These are phyloP conservation scores for Podospora sp. DNA, from an alignment of 495 filamentous ascomycete species.

Conservation along the genomic window DNA sequence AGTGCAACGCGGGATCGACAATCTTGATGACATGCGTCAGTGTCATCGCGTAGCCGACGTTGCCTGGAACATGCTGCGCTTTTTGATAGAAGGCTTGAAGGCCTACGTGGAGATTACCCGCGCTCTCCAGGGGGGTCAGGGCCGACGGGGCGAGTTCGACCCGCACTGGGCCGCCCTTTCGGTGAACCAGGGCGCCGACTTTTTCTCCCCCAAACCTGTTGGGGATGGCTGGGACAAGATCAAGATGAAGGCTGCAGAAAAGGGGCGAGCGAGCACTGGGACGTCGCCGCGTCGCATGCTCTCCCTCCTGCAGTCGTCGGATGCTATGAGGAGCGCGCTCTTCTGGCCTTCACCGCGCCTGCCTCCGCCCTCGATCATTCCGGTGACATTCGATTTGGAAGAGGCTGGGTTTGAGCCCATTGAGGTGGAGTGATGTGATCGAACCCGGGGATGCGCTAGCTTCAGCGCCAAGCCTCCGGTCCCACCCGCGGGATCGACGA, in stretches of 20 bases:
- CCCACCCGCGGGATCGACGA: no score
- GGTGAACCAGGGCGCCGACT: conserved; percentile 47
- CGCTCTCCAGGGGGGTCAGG: neutral
- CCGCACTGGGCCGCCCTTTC: conserved; percentile 31
- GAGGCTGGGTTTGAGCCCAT: conserved; percentile 48
- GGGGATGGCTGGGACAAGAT: conserved; percentile 46
- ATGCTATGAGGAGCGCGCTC: conserved; percentile 44
- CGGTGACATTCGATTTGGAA: conserved; percentile 42
- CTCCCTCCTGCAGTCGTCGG: conserved; percentile 17
- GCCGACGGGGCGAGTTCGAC: conserved; percentile 20
- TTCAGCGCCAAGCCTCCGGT: no score
- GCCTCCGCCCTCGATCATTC: conserved; percentile 49
- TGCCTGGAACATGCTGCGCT: conserved; percentile 58
- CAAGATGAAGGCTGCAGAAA: conserved; percentile 19
- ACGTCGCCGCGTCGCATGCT: no score
- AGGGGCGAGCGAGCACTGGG: conserved; percentile 10
- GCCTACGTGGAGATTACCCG: conserved; percentile 48
- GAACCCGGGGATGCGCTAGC: no score
- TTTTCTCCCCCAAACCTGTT: conserved; percentile 46
- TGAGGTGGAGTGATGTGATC: no score
- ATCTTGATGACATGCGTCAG: conserved; percentile 55
- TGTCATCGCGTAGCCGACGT: conserved; percentile 62
- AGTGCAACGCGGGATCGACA: neutral
- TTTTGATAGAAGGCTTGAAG: conserved; percentile 57
- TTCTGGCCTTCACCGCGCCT: conserved; percentile 60